Conservation (phyloP, 176 grass and related monocot genomes). For the Leersia perrieri region DNA sequence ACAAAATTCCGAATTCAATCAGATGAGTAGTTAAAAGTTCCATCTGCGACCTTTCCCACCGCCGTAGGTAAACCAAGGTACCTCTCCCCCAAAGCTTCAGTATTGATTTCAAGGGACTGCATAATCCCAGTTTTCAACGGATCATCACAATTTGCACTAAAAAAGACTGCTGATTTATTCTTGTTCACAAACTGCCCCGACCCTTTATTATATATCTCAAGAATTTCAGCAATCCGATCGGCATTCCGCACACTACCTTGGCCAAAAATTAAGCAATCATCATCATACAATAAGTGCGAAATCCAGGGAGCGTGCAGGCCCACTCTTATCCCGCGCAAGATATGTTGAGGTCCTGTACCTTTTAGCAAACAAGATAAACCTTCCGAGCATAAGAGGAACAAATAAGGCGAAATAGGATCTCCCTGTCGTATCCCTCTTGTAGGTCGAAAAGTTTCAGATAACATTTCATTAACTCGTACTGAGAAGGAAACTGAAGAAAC, state of each 20-base stretch:
- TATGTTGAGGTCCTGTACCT: background rate
- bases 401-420: background rate
- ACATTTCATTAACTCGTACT: background rate
- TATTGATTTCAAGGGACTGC: background rate
- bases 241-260: background rate
- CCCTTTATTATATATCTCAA: background rate
- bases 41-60: rapidly evolving
- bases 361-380: background rate
- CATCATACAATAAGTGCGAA: background rate
- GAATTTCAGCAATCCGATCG: background rate
- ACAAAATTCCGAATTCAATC: too few relatives aligned
- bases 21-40: background rate
- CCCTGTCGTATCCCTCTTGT: background rate
- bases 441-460: background rate
- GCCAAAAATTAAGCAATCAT: background rate
- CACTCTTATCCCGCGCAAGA: background rate
- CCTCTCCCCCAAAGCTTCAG: background rate
- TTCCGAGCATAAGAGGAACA: background rate
- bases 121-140: too few relatives aligned
- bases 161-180: background rate
- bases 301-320: background rate
- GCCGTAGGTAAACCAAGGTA: background rate
- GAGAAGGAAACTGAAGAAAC: background rate
- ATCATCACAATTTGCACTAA: background rate
- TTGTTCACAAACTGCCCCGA: background rate